A percentile compares a stretch with the other conserved stretches of the same genome.
phyloP scores from a whole-genome alignment of 2,329 filamentous ascomycete genomes.

The Penicillium corylophilum region DNA sequence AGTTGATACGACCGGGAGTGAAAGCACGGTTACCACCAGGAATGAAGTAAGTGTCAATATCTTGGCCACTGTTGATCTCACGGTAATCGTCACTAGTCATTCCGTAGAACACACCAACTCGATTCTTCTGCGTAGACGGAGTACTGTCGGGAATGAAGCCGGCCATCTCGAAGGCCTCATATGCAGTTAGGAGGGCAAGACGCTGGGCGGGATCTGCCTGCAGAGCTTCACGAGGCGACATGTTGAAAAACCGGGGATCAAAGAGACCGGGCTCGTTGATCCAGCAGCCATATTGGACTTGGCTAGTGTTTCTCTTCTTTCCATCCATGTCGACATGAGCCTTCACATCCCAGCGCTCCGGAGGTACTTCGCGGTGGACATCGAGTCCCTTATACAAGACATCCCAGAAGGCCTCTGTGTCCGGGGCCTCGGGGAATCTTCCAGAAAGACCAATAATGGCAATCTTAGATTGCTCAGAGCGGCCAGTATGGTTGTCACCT shows the following conservation, averaged over 20 bases:
- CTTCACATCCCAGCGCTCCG: conserved; percentile 71
- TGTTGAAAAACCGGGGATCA: conserved; percentile 83
- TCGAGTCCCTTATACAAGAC: conserved; percentile 72
- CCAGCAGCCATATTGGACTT: conserved; percentile 74
- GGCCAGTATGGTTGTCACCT: conserved; percentile 28
- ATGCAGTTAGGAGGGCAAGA: conserved; percentile 72
- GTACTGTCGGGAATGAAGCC: conserved; percentile 73
- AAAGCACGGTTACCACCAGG: conserved; percentile 60
- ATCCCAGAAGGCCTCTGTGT: conserved; percentile 71
- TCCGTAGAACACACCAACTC: conserved; percentile 72
- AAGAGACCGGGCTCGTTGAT: conserved; percentile 74
- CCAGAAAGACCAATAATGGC: conserved; percentile 84
- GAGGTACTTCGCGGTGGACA: conserved; percentile 61
- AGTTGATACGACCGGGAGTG: conserved; percentile 43
- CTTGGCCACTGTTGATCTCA: conserved; percentile 70
- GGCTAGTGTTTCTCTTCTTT: conserved; percentile 72
- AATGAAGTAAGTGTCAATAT: conserved; percentile 69
- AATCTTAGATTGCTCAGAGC: conserved; percentile 59
- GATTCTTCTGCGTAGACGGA: conserved; percentile 62
- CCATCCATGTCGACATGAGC: conserved; percentile 70
- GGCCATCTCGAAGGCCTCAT: conserved; percentile 78
- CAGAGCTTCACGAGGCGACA: conserved; percentile 76
- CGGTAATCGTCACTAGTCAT: conserved; percentile 75
- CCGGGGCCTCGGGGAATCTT: conserved; percentile 71
- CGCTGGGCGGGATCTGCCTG: conserved; percentile 82